Conservation (phyloP, 257 asterid species). For the Haberlea rhodopensis region DNA sequence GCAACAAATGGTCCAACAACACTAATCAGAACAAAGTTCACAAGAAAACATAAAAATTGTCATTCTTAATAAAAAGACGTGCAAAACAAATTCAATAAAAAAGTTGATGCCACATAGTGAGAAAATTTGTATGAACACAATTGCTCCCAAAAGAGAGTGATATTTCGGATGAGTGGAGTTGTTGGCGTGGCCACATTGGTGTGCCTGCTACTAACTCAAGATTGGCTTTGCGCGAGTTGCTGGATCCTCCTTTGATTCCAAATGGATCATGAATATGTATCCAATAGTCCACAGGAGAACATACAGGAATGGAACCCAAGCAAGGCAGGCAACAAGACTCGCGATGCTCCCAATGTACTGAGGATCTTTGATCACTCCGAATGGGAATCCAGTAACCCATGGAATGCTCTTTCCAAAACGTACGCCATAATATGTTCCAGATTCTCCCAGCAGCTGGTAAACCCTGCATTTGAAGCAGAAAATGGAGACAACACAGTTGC, state of each 20-base stretch:
- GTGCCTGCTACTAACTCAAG: slow-evolving; percentile 28
- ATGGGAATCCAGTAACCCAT: slow-evolving; percentile 83
- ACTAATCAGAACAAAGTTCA: neutral
- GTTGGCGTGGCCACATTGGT: neutral
- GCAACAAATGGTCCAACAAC: too few species aligned
- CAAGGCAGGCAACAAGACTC: slow-evolving; percentile 76
- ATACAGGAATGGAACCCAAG: slow-evolving; percentile 66
- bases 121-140: neutral
- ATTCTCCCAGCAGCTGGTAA: slow-evolving; percentile 83
- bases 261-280: slow-evolving; percentile 57
- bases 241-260: slow-evolving; percentile 79
- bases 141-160: neutral
- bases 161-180: neutral
- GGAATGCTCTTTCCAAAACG: slow-evolving; percentile 84
- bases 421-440: slow-evolving; percentile 89
- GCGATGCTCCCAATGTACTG: slow-evolving; percentile 82
- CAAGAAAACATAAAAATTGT: neutral
- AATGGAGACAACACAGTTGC: neutral
- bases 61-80: neutral
- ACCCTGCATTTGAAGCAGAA: slow-evolving; percentile 52
- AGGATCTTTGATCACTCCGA: slow-evolving; percentile 85
- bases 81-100: neutral
- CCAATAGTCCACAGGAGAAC: slow-evolving; percentile 69
- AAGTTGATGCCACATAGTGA: neutral
- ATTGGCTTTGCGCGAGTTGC: slow-evolving; percentile 69